These are phyloP conservation scores for Solanum chacoense DNA, from an alignment of 305 asterid genomes.

Conservation along the genomic window DNA sequence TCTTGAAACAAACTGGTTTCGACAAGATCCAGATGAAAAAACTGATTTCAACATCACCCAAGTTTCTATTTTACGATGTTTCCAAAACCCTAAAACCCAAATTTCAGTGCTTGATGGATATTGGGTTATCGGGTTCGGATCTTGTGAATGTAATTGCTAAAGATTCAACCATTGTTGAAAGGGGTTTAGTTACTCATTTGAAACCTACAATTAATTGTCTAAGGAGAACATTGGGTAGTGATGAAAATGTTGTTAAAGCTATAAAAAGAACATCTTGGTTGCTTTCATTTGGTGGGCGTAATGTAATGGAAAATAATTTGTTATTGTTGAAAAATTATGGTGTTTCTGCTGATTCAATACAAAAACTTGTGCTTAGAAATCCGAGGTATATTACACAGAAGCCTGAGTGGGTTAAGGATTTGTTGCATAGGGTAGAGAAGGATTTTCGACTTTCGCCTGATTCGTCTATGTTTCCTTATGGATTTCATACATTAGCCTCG, in stretches of 20 bases:
- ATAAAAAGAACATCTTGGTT: not conserved
- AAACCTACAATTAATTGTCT: not conserved
- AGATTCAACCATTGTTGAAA: not conserved
- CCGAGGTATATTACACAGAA: not conserved
- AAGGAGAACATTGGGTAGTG: not conserved
- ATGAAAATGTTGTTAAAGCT: constrained; percentile 1
- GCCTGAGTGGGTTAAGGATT: not conserved
- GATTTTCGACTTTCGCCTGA: not conserved
- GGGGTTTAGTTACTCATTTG: not conserved
- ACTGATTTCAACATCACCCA: not conserved
- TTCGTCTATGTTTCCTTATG: not conserved
- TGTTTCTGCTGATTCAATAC: not conserved
- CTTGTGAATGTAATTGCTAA: not conserved
- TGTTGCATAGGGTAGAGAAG: not conserved
- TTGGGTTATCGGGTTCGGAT: not conserved
- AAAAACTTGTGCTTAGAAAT: not conserved
- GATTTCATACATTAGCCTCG: not conserved
- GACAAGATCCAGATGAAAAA: not conserved
- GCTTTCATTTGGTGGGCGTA: not conserved
- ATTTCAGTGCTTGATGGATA: not conserved
- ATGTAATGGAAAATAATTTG: not conserved
- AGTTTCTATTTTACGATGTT: not conserved
- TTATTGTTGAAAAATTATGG: not conserved
- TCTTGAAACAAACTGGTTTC: not conserved
- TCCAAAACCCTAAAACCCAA: constrained; percentile 3